These are phyloP conservation scores for Epithemia pelagica DNA, from an alignment of 108 stramenopile genomes.

Conservation along the genomic window DNA sequence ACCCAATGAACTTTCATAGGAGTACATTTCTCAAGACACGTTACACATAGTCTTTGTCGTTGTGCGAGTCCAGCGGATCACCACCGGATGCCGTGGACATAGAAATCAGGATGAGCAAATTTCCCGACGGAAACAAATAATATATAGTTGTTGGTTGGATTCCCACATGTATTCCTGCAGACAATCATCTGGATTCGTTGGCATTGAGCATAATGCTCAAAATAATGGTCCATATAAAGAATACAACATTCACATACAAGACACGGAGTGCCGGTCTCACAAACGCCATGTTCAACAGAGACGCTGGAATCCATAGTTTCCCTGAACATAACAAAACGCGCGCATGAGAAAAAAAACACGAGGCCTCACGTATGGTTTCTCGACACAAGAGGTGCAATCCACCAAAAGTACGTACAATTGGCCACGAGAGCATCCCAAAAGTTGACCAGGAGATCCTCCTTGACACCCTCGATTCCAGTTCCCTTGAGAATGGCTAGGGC, in stretches of 20 bases:
- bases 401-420: slow-evolving; percentile 33
- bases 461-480: slow-evolving; percentile 13
- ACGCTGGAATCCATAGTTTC: slow-evolving; percentile 41
- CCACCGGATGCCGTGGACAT: too few species aligned
- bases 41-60: too few species aligned
- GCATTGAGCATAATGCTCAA: slow-evolving; percentile 30
- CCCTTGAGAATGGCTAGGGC: slow-evolving; percentile 21
- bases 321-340: slow-evolving; percentile 11
- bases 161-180: too few species aligned
- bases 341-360: slow-evolving; percentile 2
- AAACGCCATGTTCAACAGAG: slow-evolving; percentile 34
- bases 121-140: too few species aligned
- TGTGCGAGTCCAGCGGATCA: too few species aligned
- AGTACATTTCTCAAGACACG: too few species aligned
- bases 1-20: too few species aligned
- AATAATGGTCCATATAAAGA: slow-evolving; percentile 35
- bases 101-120: too few species aligned
- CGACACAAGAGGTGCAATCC: too few species aligned
- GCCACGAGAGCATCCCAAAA: slow-evolving; percentile 21
- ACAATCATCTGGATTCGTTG: too few species aligned
- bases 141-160: too few species aligned
- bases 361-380: neutral
- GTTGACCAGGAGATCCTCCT: slow-evolving; percentile 13
- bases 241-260: slow-evolving; percentile 31
- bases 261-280: slow-evolving; percentile 26